Conservation (phyloP, 768 basidiomycete genomes). For the Trametes gibbosa region DNA sequence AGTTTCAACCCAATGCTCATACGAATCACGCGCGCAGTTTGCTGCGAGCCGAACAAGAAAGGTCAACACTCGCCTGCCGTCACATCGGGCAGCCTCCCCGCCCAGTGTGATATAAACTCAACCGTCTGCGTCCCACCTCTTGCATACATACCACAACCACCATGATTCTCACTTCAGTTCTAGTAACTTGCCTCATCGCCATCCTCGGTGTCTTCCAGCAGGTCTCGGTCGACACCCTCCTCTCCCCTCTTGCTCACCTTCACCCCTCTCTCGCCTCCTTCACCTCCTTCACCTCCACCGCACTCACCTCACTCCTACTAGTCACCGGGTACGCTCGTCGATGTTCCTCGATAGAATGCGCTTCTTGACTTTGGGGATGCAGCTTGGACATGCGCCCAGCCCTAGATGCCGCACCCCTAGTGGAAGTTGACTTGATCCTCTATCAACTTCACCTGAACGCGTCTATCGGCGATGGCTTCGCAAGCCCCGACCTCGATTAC, state of each 20-base stretch:
- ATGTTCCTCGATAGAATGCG: not conserved
- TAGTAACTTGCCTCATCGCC: not conserved
- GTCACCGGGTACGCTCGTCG: not conserved
- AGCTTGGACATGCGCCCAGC: not conserved
- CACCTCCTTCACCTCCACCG: not conserved
- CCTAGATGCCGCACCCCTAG: not conserved
- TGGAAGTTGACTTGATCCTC: not conserved
- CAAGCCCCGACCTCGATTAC: not conserved
- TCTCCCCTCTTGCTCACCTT: not conserved
- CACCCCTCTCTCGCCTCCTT: not conserved
- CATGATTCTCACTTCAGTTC: slow-evolving; percentile 1
- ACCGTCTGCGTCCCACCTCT: not conserved
- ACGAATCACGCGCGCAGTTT: too few species aligned
- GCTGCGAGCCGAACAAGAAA: not conserved
- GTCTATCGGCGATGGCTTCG: not conserved
- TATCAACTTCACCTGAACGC: not conserved
- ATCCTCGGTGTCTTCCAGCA: slow-evolving; percentile 3
- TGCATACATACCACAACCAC: not conserved
- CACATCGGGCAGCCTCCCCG: not conserved
- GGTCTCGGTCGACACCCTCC: not conserved
- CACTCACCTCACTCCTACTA: not conserved
- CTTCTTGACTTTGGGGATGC: not conserved
- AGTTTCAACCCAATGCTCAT: too few species aligned
- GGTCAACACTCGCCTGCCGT: not conserved
- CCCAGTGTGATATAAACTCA: not conserved